Evolutionary conservation across 2,329 filamentous ascomycete genomes (phyloP), one percentile per base, ranked within the genome.

Genomic region (Neonectria coccinea): DNA sequence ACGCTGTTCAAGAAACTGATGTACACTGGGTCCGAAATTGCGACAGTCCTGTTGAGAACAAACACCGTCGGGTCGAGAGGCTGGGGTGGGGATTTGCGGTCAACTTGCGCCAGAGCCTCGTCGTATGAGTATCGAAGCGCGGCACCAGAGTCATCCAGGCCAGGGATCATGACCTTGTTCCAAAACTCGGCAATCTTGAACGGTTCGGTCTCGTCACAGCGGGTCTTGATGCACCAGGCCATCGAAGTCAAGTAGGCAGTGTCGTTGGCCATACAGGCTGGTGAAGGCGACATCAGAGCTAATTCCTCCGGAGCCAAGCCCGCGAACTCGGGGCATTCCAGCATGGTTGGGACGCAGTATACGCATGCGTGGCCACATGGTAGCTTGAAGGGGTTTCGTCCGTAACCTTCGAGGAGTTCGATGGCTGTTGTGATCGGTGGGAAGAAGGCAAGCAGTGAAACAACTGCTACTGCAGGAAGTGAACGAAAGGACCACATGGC

Each of bases 321-420:
- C 1, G 56, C 62, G 31, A 58, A 74, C 14, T 74, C 72, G 4
- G 72, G 72, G 16, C 72, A 74, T 11, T 74, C 47, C 3, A 74
- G 29, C 10, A 31, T 5, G 5, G 33, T 14, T 6, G 33, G 33
- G 5, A 36, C 33, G 14, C 11, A 36, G 33, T 36, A 36, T 36
- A 10, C 9, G 12, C 33, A 36, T 36, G 33, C 33, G 36, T n/a
- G 36, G 16, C 36, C 36, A 41, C 36, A n/a, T 41, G 36, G 36
- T n/a, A 41, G 36, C 36, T 41, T 12, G 36, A 41, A 41, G 16
- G 36, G 36, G 36, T 41, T 9, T 41, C 36, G 16, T 18, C 36
- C 36, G 36, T 41, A 41, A n/a, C 36, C 36, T n/a, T 41, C 36
- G 36, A 41, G 36, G 36, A 41, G 36, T 9, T 41, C 36, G 6